phyloP scores from a whole-genome alignment of 805 yeast species.

The fission yeast (Schizosaccharomyces pombe) region DNA sequence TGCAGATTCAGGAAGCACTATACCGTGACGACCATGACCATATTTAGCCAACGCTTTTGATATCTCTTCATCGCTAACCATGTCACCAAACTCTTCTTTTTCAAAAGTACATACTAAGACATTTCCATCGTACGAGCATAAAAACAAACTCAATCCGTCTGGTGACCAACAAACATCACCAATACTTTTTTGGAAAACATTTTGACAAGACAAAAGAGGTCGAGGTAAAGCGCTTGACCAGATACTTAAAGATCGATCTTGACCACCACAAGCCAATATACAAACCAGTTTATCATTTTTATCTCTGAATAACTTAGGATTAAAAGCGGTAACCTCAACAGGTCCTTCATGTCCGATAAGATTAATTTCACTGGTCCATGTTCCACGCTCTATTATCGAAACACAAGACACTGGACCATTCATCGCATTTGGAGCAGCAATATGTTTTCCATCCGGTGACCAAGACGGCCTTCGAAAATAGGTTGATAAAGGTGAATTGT shows the following conservation, averaged over 20 bases:
- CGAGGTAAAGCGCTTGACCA: slow-evolving; percentile 64
- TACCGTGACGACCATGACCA: slow-evolving; percentile 69
- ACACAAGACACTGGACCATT: slow-evolving; percentile 42
- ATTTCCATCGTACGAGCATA: slow-evolving; percentile 68
- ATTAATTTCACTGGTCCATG: slow-evolving; percentile 40
- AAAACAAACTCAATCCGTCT: slow-evolving; percentile 46
- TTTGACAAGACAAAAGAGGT: slow-evolving; percentile 61
- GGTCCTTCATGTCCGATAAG: slow-evolving; percentile 51
- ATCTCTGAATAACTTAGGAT: slow-evolving; percentile 18
- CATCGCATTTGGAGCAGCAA: slow-evolving; percentile 46
- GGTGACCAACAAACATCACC: slow-evolving; percentile 83
- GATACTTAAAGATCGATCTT: slow-evolving; percentile 64
- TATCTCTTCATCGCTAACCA: slow-evolving; percentile 40
- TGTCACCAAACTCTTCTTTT: slow-evolving; percentile 20
- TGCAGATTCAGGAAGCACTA: slow-evolving; percentile 69
- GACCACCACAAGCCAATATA: slow-evolving; percentile 86
- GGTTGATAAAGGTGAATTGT: slow-evolving; percentile 71
- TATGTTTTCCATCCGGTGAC: slow-evolving; percentile 54
- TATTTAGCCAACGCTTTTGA: slow-evolving; percentile 44
- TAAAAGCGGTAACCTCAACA: slow-evolving; percentile 37
- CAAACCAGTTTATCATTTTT: slow-evolving; percentile 23
- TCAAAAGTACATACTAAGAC: slow-evolving; percentile 47
- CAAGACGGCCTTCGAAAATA: slow-evolving; percentile 54
- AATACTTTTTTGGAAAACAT: slow-evolving; percentile 50
- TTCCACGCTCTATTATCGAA: slow-evolving; percentile 37